Evolutionary conservation across 768 basidiomycete genomes (phyloP), one percentile per base, ranked within the genome.

Genomic region (Kwoniella dendrophila): DNA sequence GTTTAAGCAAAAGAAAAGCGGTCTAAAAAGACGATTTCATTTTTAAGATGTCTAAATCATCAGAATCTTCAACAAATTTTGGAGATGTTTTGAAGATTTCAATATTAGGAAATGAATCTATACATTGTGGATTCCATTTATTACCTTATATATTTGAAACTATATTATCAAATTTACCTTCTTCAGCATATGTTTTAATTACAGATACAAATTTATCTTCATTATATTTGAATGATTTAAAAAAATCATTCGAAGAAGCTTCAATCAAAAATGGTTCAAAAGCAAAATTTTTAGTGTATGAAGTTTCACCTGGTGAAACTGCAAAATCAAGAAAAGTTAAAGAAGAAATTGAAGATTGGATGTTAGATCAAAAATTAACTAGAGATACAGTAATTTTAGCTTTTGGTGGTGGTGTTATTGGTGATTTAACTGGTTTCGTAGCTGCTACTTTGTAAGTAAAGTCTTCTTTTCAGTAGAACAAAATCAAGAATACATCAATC

Each of bases 381-480:
- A 82, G 96, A 61, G 94, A 95, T 78, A 93, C 90, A 2, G 91
- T 99, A 64, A 83, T 98, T 58, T 81, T 99, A 56, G 95, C 94
- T 0, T 84, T 99, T 24, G 96, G 96, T 32, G 95, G 96, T 33
- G 96, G 96, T 29, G 96, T 99, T 57, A 90, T 99, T 62, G 96
- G 96, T 12, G 95, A 99, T 81, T 83, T 98, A 22, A 88, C 93
- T 59, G 96, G 96, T 32, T 99, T 95, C 72, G 92, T 96, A 60
- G 90, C 96, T 26, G 90, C 96, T 1, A 98, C 95, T 12, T 95
- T 95, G 93, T 95, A 72, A 80, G 91, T 85, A 3, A 22, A 22
- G 8, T 7, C 1, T n/a, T 7, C 24, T n/a, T 6, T 20, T 8
- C 16, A n/a, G 20, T 22, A 29, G 16, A n/a, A n/a, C n/a, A n/a